phyloP scores from a whole-genome alignment of 306 rosid species.

The Begonia fuchsioides region DNA sequence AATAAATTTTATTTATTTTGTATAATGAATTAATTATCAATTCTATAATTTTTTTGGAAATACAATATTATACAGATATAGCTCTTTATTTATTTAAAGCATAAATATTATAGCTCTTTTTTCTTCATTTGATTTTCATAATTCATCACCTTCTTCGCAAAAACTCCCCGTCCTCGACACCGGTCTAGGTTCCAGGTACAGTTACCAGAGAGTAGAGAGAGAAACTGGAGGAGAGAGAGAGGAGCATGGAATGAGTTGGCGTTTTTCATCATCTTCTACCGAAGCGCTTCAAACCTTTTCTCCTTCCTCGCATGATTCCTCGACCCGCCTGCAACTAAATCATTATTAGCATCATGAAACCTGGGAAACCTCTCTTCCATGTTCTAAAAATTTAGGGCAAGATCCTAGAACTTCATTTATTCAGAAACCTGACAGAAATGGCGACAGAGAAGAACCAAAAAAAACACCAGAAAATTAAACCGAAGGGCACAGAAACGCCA shows the following conservation, averaged over 20 bases:
- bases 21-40: too few species aligned
- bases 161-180: too few species aligned
- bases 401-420: too few species aligned
- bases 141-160: too few species aligned
- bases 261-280: slow-evolving; percentile 1
- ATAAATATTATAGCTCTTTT: too few species aligned
- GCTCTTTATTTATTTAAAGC: too few species aligned
- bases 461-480: neutral
- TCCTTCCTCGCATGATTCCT: slow-evolving; percentile 10
- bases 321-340: slow-evolving; percentile 2
- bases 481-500: neutral
- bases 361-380: neutral
- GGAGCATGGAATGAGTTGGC: slow-evolving; percentile 1
- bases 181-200: neutral
- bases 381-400: neutral
- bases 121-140: too few species aligned
- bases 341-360: neutral
- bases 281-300: slow-evolving; percentile 3
- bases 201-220: neutral
- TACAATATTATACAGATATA: too few species aligned
- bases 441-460: too few species aligned
- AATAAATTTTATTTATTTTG: too few species aligned
- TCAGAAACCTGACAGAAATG: too few species aligned
- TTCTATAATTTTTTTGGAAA: too few species aligned
- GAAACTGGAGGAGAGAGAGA: neutral